Conservation (phyloP, 495 filamentous ascomycete species). For the Penicillium lagena region DNA sequence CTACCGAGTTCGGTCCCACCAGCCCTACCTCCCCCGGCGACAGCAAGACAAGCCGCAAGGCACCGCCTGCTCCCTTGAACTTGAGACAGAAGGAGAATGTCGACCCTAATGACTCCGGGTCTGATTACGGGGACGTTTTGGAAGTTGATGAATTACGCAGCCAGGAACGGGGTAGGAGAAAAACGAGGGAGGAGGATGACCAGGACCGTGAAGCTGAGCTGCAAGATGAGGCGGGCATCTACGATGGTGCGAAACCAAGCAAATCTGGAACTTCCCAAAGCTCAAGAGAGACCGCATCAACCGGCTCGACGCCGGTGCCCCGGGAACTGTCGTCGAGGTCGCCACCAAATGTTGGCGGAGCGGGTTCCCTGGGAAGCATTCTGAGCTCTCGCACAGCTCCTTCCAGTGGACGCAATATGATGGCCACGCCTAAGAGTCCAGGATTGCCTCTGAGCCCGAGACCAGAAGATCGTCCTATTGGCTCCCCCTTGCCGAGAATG, state of each 20-base stretch:
- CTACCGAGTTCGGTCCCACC: slow-evolving; percentile 10
- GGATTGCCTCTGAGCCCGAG: slow-evolving; percentile 86
- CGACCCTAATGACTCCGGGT: slow-evolving; percentile 58
- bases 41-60: slow-evolving; percentile 57
- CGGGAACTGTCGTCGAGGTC: slow-evolving; percentile 21
- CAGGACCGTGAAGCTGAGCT: slow-evolving; percentile 63
- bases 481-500: slow-evolving; percentile 64
- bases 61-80: slow-evolving; percentile 79
- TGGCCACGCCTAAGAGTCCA: slow-evolving; percentile 67
- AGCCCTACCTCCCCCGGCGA: slow-evolving; percentile 8
- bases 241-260: slow-evolving; percentile 60
- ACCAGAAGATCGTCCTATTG: slow-evolving; percentile 67
- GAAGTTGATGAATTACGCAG: slow-evolving; percentile 56
- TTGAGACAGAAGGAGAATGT: slow-evolving; percentile 42
- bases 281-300: slow-evolving; percentile 7
- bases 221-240: slow-evolving; percentile 55
- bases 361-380: slow-evolving; percentile 30
- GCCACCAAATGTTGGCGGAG: slow-evolving; percentile 18
- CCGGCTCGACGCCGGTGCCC: slow-evolving; percentile 11
- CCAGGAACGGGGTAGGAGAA: slow-evolving; percentile 70
- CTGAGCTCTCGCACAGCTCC: slow-evolving; percentile 24
- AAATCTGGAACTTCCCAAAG: slow-evolving; percentile 1
- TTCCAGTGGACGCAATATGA: slow-evolving; percentile 22
- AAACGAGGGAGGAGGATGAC: slow-evolving; percentile 86
- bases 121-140: slow-evolving; percentile 75